Conservation (phyloP, 2,329 filamentous ascomycete genomes). For the Albophoma yamanashiensis region DNA sequence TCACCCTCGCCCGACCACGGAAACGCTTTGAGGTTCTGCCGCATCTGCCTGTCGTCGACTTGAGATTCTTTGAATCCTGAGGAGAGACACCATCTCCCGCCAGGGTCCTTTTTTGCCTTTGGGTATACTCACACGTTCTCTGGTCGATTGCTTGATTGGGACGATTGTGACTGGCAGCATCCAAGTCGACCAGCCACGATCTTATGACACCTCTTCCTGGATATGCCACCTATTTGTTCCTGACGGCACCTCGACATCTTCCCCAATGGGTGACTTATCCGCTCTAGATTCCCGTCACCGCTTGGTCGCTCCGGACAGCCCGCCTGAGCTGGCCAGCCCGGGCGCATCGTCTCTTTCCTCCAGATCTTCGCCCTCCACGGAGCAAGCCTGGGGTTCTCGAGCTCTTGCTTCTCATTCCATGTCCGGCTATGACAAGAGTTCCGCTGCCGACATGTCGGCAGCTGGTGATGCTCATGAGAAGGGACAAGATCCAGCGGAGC, state of each 20-base stretch:
- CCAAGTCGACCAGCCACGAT: background rate
- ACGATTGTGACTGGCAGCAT: background rate
- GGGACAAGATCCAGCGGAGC: conserved; percentile 23
- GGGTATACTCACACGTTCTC: background rate
- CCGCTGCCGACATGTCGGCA: conserved; percentile 30
- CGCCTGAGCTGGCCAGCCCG: conserved; percentile 43
- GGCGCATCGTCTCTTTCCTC: conserved; percentile 36
- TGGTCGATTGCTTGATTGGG: background rate
- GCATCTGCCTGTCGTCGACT: background rate
- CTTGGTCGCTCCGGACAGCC: conserved; percentile 40
- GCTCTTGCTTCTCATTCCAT: conserved; percentile 39
- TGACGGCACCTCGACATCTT: conserved; percentile 6
- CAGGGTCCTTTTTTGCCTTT: background rate
- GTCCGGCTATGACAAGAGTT: conserved; percentile 44
- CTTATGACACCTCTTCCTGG: background rate
- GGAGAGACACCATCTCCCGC: background rate
- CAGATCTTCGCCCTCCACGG: conserved; percentile 29
- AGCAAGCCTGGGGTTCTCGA: conserved; percentile 32
- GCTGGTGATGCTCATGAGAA: conserved; percentile 26
- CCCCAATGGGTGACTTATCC: conserved; percentile 47
- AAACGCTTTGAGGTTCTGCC: background rate
- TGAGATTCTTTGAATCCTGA: background rate
- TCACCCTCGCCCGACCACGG: background rate
- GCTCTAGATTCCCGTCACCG: conserved; percentile 38
- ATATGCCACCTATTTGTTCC: conserved; percentile 3